These are phyloP conservation scores for Leishmania amazonensis DNA, from an alignment of 208 protist genomes.

Conservation along the genomic window DNA sequence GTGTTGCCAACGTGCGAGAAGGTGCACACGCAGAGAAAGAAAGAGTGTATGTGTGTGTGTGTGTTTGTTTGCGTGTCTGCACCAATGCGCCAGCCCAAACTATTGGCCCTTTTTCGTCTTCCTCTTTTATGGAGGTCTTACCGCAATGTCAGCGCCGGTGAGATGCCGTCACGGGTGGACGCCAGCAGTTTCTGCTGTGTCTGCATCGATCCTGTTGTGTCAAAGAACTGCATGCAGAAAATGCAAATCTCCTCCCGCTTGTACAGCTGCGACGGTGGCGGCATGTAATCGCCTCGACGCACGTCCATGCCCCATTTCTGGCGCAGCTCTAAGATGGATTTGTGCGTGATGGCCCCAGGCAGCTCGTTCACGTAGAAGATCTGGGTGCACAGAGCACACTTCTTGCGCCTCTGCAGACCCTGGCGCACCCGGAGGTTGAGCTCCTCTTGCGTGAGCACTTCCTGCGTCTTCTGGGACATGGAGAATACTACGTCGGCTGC, in stretches of 20 bases:
- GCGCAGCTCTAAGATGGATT: constrained; percentile 91
- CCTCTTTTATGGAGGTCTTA: constrained; percentile 21
- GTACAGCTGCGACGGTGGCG: constrained; percentile 91
- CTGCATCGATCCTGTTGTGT: constrained; percentile 81
- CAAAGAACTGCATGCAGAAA: constrained; percentile 96
- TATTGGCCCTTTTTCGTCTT: neutral
- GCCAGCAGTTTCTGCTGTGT: constrained; percentile 89
- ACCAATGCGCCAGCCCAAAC: neutral
- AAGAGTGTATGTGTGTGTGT: neutral
- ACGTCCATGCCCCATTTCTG: constrained; percentile 90
- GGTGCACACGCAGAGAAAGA: neutral
- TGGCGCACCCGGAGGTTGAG: constrained; percentile 84
- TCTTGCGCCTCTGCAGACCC: constrained; percentile 91
- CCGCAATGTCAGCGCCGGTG: constrained; percentile 72
- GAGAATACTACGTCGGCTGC: neutral
- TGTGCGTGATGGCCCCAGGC: constrained; percentile 92
- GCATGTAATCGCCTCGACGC: constrained; percentile 82
- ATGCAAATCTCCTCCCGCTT: constrained; percentile 92
- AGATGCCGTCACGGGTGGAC: constrained; percentile 86
- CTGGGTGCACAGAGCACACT: constrained; percentile 90
- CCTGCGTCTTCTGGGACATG: constrained; percentile 43
- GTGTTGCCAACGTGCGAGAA: neutral
- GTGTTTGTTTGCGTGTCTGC: neutral
- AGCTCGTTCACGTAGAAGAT: constrained; percentile 92
- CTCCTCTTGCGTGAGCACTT: constrained; percentile 60